Evolutionary conservation across 2,329 filamentous ascomycete species (phyloP).

Genomic region (Neocatenulostroma microsporum): DNA sequence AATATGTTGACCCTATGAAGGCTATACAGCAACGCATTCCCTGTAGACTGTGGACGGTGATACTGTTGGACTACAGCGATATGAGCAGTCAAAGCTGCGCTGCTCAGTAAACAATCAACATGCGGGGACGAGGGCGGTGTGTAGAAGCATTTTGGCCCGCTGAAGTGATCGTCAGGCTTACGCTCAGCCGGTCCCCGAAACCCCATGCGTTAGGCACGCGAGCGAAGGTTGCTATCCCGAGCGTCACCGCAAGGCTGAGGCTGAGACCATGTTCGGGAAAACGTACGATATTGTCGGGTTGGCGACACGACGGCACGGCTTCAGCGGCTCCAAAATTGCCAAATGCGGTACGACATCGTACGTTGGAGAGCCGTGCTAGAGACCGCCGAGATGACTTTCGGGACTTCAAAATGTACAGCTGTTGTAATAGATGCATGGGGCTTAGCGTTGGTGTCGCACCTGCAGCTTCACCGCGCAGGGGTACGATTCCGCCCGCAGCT

Average conservation of each 20-base stretch:
- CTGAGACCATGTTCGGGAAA: neutral
- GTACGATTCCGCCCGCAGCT: neutral
- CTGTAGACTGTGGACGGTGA: too few relatives aligned
- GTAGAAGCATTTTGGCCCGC: neutral
- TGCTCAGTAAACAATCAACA: neutral
- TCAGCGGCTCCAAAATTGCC: conserved; percentile 1
- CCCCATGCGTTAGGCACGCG: conserved; percentile 4
- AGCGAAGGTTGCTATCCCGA: neutral
- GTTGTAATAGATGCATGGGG: too few relatives aligned
- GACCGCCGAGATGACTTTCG: too few relatives aligned
- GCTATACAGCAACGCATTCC: too few relatives aligned
- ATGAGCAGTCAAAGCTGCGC: too few relatives aligned
- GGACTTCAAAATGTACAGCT: too few relatives aligned
- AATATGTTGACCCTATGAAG: too few relatives aligned
- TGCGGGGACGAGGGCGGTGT: conserved; percentile 1
- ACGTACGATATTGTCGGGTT: conserved; percentile 4
- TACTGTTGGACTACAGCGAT: too few relatives aligned
- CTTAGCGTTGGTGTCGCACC: too few relatives aligned
- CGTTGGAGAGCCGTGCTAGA: conserved; percentile 9
- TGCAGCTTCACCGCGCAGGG: too few relatives aligned
- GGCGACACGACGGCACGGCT: too few relatives aligned
- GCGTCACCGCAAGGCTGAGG: neutral
- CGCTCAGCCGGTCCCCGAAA: neutral
- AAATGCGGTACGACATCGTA: conserved; percentile 5
- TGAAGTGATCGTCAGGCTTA: neutral